Evolutionary conservation across 371 early-diverging fungal genomes (phyloP), one percentile per base, ranked within the genome.

Genomic region (Basidiobolus meristosporus): DNA sequence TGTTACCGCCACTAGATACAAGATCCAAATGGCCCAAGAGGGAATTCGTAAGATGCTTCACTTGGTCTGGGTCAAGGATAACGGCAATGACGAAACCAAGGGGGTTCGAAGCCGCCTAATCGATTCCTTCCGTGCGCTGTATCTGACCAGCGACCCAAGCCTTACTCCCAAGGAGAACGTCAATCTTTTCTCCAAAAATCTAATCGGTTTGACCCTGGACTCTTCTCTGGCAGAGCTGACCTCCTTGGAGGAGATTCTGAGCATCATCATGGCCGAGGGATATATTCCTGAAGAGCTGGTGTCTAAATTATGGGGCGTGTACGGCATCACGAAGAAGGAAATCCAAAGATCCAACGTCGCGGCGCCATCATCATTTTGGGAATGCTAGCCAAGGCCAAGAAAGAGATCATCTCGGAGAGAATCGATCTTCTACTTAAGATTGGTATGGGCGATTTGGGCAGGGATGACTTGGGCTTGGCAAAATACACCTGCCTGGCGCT

Each of bases 21-120:
- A 83, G 42, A 65, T 97, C 48, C 82, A 82, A 20, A 61, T 60
- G 1, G 85, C 91, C 7, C 50, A 59, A 66, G 79, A 70, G 7
- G 98, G 93, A 12, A 75, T 95, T 40, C 66, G 73, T 35, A 75
- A 72, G 41, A 97, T 97, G 95, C 69, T 90, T 19, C 95, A 93
- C 52, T 73, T 93, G 33, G 75, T 97, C 16, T 97, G 93, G 93
- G 74, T 79, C 30, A 81, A 85, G 41, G 89, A 85, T 46, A 74
- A 72, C n/a, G 64, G 60, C 36, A 68, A 65, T 33, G 79, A 82
- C 41, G 90, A 90, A 51, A 79, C 75, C 9, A 82, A 76, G 33
- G 73, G 82, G 22, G 70, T 92, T 19, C 73, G 80, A 7, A 73
- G 78, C 39, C 75, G 77, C 33, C 59, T 91, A 19, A 50, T 90